Base-by-base conservation (phyloP, 2,329 filamentous ascomycete species). In the Scorias spongiosa region DNA sequence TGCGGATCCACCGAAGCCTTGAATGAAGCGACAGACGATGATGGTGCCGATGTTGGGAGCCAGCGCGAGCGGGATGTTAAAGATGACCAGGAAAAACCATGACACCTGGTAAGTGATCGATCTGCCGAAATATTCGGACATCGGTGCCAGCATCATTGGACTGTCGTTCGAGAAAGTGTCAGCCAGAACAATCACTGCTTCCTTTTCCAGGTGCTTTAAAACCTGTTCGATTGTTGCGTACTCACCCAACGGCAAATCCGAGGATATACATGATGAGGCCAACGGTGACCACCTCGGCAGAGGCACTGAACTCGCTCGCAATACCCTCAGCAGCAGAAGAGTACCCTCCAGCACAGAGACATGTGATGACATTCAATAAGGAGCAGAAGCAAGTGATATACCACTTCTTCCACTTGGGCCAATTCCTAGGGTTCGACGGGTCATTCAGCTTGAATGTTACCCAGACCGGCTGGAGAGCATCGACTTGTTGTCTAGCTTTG, bases 281-380 rank as follows among this genome's bases (percentile, higher is more conserved):
- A 2, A 81, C 66, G 17, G 75, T 78, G 32, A 69, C 71, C 7
- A 80, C 61, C 50, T 75, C 72, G 40, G 63, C 57, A 39, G 59
- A 62, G 26, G 75, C 66, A 11, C 62, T 45, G 49, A 84, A 82
- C 29, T 76, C 65, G 1, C 48, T 38, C 11, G 78, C 66, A 43
- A 84, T 68, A 40, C 75, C 63, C 8, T 51, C 45, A 11, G 78
- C 58, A 40, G 74, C 75, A 10, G 76, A 75, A 2, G 74, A 75
- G 58, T 76, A 83, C 80, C 80, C 1, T 77, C 80, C n/a, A 78
- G 82, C 43, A 76, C 75, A 52, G 86, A 81, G 2, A 81, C 69
- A 28, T 85, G 78, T 26, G 65, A 79, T 38, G 87, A 68, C 1
- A 80, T 81, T 11, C 80, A 75, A 26, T 80, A 53, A 10, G 81